A percentile compares a stretch with the other conserved stretches of the same genome.
Conservation (phyloP, 345 rosid species). For the Laguncularia racemosa region DNA sequence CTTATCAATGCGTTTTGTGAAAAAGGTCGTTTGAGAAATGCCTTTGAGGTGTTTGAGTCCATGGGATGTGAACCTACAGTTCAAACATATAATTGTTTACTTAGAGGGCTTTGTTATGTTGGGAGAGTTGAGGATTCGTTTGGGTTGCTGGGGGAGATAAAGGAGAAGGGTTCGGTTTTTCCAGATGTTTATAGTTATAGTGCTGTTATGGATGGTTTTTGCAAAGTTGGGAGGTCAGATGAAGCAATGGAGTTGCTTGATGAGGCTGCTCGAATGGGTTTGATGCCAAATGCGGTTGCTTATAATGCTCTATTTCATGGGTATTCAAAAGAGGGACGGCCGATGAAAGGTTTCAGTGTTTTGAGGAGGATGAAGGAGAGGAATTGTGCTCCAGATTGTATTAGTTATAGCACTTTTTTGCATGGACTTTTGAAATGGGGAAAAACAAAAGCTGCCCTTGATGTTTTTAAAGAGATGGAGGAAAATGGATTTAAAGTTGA, state of each 20-base stretch:
- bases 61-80: conserved; percentile 40
- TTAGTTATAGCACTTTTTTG: conserved; percentile 44
- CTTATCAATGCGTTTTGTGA: conserved; percentile 37
- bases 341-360: conserved; percentile 34
- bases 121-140: conserved; percentile 62
- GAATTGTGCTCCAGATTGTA: conserved; percentile 37
- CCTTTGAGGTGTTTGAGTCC: conserved; percentile 29
- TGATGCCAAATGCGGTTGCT: conserved; percentile 41
- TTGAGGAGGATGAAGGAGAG: conserved; percentile 46
- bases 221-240: conserved; percentile 62
- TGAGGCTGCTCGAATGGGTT: conserved; percentile 37
- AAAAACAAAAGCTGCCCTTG: conserved; percentile 22
- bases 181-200: conserved; percentile 60
- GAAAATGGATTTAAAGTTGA: conserved; percentile 31
- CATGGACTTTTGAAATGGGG: conserved; percentile 53
- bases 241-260: conserved; percentile 56
- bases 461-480: conserved; percentile 39
- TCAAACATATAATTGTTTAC: conserved; percentile 53
- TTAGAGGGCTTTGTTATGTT: conserved; percentile 60
- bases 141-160: conserved; percentile 32
- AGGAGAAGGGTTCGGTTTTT: conserved; percentile 13
- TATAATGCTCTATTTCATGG: conserved; percentile 56
- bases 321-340: conserved; percentile 49
- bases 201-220: conserved; percentile 60
- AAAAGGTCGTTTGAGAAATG: conserved; percentile 37